Evolutionary conservation across 768 basidiomycete species (phyloP).

Genomic region (Amanita brunnescens): DNA sequence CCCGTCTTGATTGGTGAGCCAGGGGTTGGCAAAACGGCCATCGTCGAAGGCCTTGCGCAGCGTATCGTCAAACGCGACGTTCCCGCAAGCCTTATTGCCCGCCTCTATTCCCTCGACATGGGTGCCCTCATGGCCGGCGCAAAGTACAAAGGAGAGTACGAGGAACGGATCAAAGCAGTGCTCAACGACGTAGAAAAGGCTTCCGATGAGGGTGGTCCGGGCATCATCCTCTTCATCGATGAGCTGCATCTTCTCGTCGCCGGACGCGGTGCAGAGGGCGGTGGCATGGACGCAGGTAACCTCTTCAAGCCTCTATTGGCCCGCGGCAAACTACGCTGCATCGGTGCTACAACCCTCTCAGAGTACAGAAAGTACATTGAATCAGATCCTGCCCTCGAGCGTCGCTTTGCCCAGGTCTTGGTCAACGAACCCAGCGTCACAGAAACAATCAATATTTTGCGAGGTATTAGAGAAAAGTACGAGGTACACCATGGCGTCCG

Average conservation of each 20-base stretch:
- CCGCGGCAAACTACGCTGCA: slow-evolving; percentile 66
- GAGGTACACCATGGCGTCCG: slow-evolving; percentile 88
- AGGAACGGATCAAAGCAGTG: slow-evolving; percentile 90
- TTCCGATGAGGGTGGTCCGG: slow-evolving; percentile 60
- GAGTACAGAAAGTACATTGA: slow-evolving; percentile 94
- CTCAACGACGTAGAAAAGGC: slow-evolving; percentile 91
- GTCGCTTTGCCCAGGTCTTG: slow-evolving; percentile 88
- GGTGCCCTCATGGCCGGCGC: slow-evolving; percentile 92
- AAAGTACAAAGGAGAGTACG: slow-evolving; percentile 92
- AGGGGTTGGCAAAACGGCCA: slow-evolving; percentile 93
- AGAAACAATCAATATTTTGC: slow-evolving; percentile 88
- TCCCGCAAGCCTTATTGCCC: slow-evolving; percentile 61
- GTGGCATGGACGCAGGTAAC: slow-evolving; percentile 92
- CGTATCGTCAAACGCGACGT: slow-evolving; percentile 93
- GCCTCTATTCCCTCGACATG: slow-evolving; percentile 86
- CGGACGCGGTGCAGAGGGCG: slow-evolving; percentile 71
- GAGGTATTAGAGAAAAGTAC: slow-evolving; percentile 92
- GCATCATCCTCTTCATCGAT: slow-evolving; percentile 91
- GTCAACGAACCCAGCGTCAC: slow-evolving; percentile 86
- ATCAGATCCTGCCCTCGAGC: slow-evolving; percentile 83
- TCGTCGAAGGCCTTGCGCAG: slow-evolving; percentile 93
- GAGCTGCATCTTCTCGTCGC: slow-evolving; percentile 94
- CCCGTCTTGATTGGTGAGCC: slow-evolving; percentile 96
- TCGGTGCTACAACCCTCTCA: slow-evolving; percentile 87
- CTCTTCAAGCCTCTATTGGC: slow-evolving; percentile 89